Conservation (phyloP, 225 moss, liverwort and hornwort species). For the Neckera pumila region DNA sequence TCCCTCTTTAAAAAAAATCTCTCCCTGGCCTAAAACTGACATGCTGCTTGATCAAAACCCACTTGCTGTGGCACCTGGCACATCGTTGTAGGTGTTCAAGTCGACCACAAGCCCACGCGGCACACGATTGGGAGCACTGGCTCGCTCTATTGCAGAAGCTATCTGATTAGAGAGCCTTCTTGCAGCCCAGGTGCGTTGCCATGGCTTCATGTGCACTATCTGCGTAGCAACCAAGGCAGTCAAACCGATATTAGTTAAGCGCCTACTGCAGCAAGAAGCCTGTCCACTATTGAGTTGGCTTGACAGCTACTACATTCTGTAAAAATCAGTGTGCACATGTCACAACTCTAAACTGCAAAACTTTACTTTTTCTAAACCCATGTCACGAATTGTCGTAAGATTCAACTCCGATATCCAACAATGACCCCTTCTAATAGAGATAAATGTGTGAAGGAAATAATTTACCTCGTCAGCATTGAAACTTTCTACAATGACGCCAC, state of each 20-base stretch:
- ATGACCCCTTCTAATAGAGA: not conserved
- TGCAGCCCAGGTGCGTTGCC: slow-evolving; percentile 94
- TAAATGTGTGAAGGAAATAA: not conserved
- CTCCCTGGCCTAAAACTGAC: not conserved
- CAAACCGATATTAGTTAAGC: not conserved
- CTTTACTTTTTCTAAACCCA: not conserved
- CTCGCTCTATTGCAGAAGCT: slow-evolving; percentile 74
- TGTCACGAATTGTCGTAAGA: not conserved
- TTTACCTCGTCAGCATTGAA: slow-evolving; percentile 94
- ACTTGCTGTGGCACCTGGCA: slow-evolving; percentile 2
- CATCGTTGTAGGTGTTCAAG: slow-evolving; percentile 20
- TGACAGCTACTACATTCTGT: not conserved
- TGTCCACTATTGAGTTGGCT: not conserved
- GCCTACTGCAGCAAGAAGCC: not conserved
- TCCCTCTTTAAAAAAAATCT: not conserved
- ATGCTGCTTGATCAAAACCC: not conserved
- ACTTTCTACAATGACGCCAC: slow-evolving; percentile 78
- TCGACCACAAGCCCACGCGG: slow-evolving; percentile 64
- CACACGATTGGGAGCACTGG: slow-evolving; percentile 60
- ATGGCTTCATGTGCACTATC: slow-evolving; percentile 95
- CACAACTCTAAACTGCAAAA: not conserved
- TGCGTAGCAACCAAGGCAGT: slow-evolving; percentile 11
- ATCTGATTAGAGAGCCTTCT: slow-evolving; percentile 74
- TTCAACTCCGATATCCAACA: not conserved
- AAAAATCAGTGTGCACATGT: not conserved